Evolutionary conservation across 495 filamentous ascomycete species (phyloP).

Genomic region (Xeromyces bisporus): DNA sequence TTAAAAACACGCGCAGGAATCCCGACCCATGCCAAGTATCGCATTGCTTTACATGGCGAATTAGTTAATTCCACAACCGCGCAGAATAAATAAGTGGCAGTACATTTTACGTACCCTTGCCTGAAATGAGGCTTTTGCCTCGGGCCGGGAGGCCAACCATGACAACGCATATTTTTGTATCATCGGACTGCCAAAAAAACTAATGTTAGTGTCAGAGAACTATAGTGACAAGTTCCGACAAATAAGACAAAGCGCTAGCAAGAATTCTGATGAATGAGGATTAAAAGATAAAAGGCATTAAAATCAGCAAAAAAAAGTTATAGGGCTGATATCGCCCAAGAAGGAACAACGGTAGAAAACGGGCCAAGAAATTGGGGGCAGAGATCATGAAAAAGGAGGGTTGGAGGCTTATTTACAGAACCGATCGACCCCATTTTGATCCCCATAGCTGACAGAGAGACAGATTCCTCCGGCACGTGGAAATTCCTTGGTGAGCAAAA

Average conservation of each 20-base stretch:
- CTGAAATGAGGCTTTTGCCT: constrained; percentile 92
- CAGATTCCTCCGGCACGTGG: not conserved
- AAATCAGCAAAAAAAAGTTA: not conserved
- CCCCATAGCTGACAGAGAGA: not conserved
- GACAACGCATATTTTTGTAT: constrained; percentile 91
- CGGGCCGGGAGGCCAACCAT: constrained; percentile 95
- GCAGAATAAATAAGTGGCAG: not conserved
- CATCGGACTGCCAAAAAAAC: constrained; percentile 56
- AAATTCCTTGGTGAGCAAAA: too few species aligned
- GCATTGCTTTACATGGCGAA: constrained; percentile 45
- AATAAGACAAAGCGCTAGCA: too few species aligned
- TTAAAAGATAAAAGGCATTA: not conserved
- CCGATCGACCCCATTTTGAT: not conserved
- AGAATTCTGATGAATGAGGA: too few species aligned
- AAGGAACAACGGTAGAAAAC: not conserved
- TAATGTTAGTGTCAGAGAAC: not conserved
- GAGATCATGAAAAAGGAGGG: not conserved
- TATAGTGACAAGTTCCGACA: not conserved
- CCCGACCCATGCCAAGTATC: constrained; percentile 91
- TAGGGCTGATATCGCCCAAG: not conserved
- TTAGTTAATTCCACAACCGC: constrained; percentile 1
- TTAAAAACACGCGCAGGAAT: constrained; percentile 91
- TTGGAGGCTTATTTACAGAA: not conserved
- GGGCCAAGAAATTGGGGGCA: not conserved
- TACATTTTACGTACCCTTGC: constrained; percentile 53